phyloP scores from a whole-genome alignment of 371 early-diverging fungal genomes.

The Apophysomyces sp. region DNA sequence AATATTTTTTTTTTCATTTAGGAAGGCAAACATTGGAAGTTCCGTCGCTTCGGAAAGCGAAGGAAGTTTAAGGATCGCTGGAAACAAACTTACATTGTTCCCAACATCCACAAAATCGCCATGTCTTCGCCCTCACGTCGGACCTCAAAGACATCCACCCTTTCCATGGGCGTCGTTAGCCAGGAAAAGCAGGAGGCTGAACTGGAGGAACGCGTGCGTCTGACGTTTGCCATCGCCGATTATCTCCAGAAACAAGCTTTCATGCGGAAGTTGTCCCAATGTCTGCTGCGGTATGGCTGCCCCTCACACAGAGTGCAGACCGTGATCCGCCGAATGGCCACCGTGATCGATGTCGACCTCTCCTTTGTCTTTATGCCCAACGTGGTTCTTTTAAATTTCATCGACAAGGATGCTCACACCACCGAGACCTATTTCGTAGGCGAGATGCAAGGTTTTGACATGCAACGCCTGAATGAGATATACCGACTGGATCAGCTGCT shows the following conservation, averaged over 20 bases:
- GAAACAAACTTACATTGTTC: constrained; percentile 8
- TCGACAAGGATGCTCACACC: constrained; percentile 61
- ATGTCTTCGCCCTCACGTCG: not conserved
- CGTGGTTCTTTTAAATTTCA: constrained; percentile 62
- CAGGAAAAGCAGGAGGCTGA: not conserved
- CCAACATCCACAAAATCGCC: not conserved
- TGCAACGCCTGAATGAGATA: constrained; percentile 49
- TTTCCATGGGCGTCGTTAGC: not conserved
- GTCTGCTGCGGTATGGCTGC: constrained; percentile 40
- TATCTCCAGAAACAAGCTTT: constrained; percentile 43
- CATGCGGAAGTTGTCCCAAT: constrained; percentile 33
- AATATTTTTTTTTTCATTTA: not conserved
- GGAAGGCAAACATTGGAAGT: not conserved
- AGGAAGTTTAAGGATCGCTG: not conserved
- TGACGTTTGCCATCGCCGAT: constrained; percentile 38
- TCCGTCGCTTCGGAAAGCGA: not conserved
- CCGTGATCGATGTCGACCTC: constrained; percentile 50
- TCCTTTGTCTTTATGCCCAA: constrained; percentile 58
- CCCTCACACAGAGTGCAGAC: constrained; percentile 46
- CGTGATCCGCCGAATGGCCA: constrained; percentile 27
- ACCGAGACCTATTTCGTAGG: constrained; percentile 63
- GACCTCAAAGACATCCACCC: not conserved
- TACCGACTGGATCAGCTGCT: constrained; percentile 37
- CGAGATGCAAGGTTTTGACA: constrained; percentile 51
- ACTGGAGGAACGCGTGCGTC: constrained; percentile 29